phyloP scores from a whole-genome alignment of 352 stramenopile genomes.

The Blastocystis sp. region DNA sequence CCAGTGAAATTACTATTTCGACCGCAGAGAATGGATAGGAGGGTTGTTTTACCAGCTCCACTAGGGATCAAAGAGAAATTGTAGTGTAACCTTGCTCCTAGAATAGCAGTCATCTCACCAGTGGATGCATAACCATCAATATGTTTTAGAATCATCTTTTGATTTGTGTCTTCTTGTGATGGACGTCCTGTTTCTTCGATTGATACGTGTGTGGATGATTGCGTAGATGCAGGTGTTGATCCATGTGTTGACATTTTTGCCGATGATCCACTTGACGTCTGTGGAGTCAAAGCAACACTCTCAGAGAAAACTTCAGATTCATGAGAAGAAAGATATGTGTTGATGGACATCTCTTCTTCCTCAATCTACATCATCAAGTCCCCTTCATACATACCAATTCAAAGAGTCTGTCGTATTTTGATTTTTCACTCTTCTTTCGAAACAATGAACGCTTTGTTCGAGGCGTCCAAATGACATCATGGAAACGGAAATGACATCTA shows the following conservation, averaged over 20 bases:
- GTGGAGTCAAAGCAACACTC: too few species aligned
- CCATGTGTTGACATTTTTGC: neutral
- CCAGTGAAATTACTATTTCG: slow-evolving; percentile 37
- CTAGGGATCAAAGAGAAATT: neutral
- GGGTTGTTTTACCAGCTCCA: slow-evolving; percentile 56
- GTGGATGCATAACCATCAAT: slow-evolving; percentile 43
- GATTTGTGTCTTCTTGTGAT: neutral
- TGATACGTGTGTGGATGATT: too few species aligned
- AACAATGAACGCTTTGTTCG: neutral
- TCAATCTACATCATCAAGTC: neutral
- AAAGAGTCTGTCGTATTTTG: neutral
- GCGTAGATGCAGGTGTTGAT: neutral
- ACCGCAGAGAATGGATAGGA: slow-evolving; percentile 45
- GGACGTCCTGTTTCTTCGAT: too few species aligned
- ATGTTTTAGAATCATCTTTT: slow-evolving; percentile 44
- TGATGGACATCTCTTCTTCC: neutral
- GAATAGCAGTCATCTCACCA: slow-evolving; percentile 57
- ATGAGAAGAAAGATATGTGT: neutral
- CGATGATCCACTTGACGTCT: neutral
- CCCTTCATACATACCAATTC: neutral
- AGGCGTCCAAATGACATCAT: neutral
- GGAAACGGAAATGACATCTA: neutral
- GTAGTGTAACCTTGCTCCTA: slow-evolving; percentile 25
- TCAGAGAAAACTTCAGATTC: neutral
- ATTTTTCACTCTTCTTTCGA: neutral